Evolutionary conservation across 73 alveolate genomes (phyloP).

Genomic region (Tetrahymena thermophila): DNA sequence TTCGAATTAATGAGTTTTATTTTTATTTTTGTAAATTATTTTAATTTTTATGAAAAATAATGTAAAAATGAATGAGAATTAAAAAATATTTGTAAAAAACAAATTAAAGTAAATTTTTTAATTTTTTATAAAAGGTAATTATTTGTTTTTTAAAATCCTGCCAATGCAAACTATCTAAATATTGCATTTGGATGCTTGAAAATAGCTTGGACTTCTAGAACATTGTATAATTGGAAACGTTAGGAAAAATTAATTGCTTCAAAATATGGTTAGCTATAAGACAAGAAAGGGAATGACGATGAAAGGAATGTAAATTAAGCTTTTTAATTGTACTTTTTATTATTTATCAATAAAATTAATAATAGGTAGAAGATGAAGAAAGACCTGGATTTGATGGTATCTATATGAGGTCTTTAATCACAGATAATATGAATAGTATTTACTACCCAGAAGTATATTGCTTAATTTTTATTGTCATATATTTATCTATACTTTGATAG

Average conservation of each 20-base stretch:
- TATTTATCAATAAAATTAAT: neutral
- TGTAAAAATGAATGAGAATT: too few relatives aligned
- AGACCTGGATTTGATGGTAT: slow-evolving; percentile 35
- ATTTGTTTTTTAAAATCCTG: neutral
- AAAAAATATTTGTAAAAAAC: too few relatives aligned
- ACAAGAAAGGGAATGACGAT: slow-evolving; percentile 1
- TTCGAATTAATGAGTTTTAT: too few relatives aligned
- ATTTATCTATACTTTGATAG: neutral
- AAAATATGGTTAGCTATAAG: slow-evolving; percentile 7
- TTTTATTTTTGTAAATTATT: too few relatives aligned
- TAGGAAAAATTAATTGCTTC: slow-evolving; percentile 5
- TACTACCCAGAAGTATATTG: neutral
- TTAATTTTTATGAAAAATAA: too few relatives aligned
- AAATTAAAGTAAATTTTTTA: too few relatives aligned
- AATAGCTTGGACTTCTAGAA: neutral
- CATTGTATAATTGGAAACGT: slow-evolving; percentile 6
- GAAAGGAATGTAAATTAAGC: neutral
- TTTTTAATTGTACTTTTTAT: neutral
- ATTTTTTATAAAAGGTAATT: neutral
- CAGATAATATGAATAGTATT: slow-evolving; percentile 25
- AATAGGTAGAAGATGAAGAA: slow-evolving; percentile 2
- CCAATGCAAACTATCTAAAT: neutral
- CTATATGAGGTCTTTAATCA: slow-evolving; percentile 17
- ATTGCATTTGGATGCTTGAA: neutral
- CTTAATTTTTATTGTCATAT: neutral